Base-by-base conservation (phyloP, 352 stramenopile species). In the Phytophthora citrophthora region DNA sequence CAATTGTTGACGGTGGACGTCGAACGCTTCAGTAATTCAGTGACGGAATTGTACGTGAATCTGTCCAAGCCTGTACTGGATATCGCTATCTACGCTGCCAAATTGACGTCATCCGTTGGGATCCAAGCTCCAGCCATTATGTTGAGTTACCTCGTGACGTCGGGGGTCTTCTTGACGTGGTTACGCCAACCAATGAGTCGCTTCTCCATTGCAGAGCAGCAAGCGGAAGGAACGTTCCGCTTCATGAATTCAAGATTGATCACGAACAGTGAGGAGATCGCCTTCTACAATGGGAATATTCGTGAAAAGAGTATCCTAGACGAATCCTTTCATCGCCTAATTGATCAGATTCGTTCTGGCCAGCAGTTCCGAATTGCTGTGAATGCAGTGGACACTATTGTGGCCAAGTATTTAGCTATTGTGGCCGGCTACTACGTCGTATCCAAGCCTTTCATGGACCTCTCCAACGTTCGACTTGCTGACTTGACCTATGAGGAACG, bases 251-350 rank as follows among this genome's bases (percentile, higher is more conserved):
- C 88, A 45, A 75, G 91, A 12, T 57, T 97, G 4, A 88, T 96
- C 56, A 94, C 87, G n/a, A 85, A 97, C 70, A 92, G 88, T 52
- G 89, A 97, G 70, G 87, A 94, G 53, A 95, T 97, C 46, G 90
- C 90, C 8, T 97, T 97, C 55, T 97, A 96, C 76, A 90, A 95
- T 51, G 90, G 90, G 47, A 95, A 96, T 54, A 73, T 89, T 8
- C 80, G 89, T 8, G 91, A 97, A 59, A 87, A 90, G 51, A 67
- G 67, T 32, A 90, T 94, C 44, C 44, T 94, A 20, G 81, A 94
- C 54, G 56, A 88, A 61, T 88, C 79, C 18, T 94, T 95, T 62
- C 61, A 66, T 18, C 57, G 68, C 15, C 61, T 96, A n/a, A 82
- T 90, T 32, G 71, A 83, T 29, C 65, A 92, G 36, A 65, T 94